Conservation (phyloP, 2,329 filamentous ascomycete species). For the Capronia americana region DNA sequence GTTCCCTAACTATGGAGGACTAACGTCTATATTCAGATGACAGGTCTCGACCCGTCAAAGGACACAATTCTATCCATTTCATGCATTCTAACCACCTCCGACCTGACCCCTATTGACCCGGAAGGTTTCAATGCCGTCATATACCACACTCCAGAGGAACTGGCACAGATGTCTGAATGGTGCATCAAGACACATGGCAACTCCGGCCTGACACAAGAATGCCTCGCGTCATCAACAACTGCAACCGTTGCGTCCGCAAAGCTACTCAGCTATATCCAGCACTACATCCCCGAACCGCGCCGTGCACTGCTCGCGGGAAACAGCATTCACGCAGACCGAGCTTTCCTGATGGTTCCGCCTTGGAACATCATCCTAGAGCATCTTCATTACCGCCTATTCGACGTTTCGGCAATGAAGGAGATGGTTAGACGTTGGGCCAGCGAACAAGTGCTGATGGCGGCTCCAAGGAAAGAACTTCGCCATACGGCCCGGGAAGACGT, state of each 20-base stretch:
- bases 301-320: conserved; percentile 85
- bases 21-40: conserved; percentile 71
- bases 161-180: conserved; percentile 87
- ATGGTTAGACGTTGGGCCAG: conserved; percentile 81
- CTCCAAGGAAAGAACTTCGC: conserved; percentile 73
- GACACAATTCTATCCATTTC: conserved; percentile 91
- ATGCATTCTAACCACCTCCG: conserved; percentile 84
- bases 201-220: conserved; percentile 80
- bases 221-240: conserved; percentile 74
- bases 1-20: not conserved
- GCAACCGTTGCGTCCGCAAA: conserved; percentile 72
- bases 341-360: conserved; percentile 76
- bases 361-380: conserved; percentile 76
- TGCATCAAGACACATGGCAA: conserved; percentile 79
- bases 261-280: conserved; percentile 79
- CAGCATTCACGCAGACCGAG: conserved; percentile 86
- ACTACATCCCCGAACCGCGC: conserved; percentile 69
- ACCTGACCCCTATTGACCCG: conserved; percentile 76
- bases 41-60: conserved; percentile 75
- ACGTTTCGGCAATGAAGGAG: conserved; percentile 93
- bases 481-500: conserved; percentile 91
- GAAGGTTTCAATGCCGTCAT: conserved; percentile 81
- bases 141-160: conserved; percentile 71
- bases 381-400: conserved; percentile 87
- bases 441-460: conserved; percentile 63